Evolutionary conservation across 177 flowering plant species (phyloP), one percentile per base, ranked within the genome.

Genomic region (Vitis hybrid): DNA sequence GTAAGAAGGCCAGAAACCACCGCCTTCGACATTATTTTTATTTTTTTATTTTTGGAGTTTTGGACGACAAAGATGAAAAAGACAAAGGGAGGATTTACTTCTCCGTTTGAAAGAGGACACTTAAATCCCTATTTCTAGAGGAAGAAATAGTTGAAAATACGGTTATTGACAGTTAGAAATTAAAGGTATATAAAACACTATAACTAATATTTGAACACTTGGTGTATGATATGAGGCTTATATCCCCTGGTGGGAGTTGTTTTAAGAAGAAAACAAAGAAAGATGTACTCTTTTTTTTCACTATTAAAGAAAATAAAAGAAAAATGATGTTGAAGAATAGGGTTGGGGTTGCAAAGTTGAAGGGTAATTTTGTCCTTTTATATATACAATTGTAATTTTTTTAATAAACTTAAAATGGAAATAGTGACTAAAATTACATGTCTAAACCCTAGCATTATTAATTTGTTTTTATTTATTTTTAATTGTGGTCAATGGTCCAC

Each of bases 1-100:
- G 89, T 74, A 10, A 82, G 56, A 11, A 85, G 75, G 69, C 73
- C 26, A 56, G 76, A 86, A 50, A 73, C 89, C 87, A 84, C 87
- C 80, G 73, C 88, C 86, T 78, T 80, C 75, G 70, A 59, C 88
- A 84, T 84, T 74, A 55, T 39, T 54, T 69, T 53, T 55, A 70
- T 65, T 52, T 20, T 16, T 10, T 1, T 5, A 26, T 71, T 19
- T 62, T 22, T 7, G 61, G 50, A 29, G 3, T 16, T 16, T 6
- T 45, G 51, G 19, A 26, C 3, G 0, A 26, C 29, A 20, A 19
- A 10, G 55, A 50, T 2, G 18, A 18, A 12, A 6, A 20, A 2
- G 50, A 13, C 45, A 45, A 34, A 19, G 61, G 50, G 54, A 18
- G 59, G 18, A 48, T 19, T 3, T 13, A 67, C 11, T 5, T 55